Evolutionary conservation across 2,329 filamentous ascomycete species (phyloP), one percentile per base, ranked within the genome.

Genomic region (Talaromyces verruculosus): DNA sequence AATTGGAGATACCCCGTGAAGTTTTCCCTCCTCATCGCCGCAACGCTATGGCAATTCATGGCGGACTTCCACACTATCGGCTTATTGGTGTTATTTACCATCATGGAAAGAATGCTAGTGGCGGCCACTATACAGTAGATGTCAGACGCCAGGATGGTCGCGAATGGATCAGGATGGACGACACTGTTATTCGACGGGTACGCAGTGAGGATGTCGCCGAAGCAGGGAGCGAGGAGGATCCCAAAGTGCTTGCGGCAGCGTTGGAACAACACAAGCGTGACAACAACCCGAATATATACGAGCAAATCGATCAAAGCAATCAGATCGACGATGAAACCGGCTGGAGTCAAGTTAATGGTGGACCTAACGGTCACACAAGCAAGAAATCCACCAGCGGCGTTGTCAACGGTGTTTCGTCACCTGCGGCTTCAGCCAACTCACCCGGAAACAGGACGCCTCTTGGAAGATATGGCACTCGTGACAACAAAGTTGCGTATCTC

Each of bases 81-180:
- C 86, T 99, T 15, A 95, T 89, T 68, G 91, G 90, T 22, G 95
- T 96, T 35, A 93, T 99, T 25, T 99, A 99, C 76, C 95, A 99
- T 74, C 95, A 99, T 72, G 95, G 95, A 67, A 97, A 96, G 82
- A 96, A 96, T 72, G 95, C 95, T 41, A 96, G 91, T 69, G 93
- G 92, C 62, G 95, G 95, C 3, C 95, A 99, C 77, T 99, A 99
- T 78, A 99, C 95, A 1, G 94, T 96, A n/a, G 95, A 99, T 77
- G 90, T 97, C 47, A 88, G 93, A 66, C 90, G 95, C 61, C 94
- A 98, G 78, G 95, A 99, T 75, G 92, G 90, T n/a, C 87, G 87
- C 25, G 93, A 97, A 78, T 99, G 95, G 95, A 91, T 99, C 65
- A 91, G 94, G 64, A 87, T 99, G 70, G 95, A 99, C 73, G 95